These are phyloP conservation scores for Colletotrichum spinosum DNA, from an alignment of 2,329 filamentous ascomycete genomes.

Conservation along the genomic window DNA sequence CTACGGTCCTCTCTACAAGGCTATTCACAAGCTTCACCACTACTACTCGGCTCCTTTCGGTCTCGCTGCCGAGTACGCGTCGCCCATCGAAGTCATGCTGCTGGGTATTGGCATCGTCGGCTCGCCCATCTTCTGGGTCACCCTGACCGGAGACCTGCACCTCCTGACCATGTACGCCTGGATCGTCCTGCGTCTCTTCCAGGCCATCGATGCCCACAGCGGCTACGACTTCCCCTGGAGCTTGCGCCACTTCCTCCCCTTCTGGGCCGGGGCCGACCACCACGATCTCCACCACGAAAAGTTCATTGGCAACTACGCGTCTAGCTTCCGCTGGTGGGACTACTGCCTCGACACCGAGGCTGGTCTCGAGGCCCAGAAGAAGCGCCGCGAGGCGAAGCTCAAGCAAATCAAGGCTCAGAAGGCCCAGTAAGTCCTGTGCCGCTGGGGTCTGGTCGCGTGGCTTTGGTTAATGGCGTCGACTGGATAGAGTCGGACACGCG, in stretches of 20 bases:
- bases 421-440: slow-evolving; percentile 62
- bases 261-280: slow-evolving; percentile 98
- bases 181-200: slow-evolving; percentile 93
- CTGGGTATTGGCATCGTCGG: slow-evolving; percentile 89
- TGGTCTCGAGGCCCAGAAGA: slow-evolving; percentile 86
- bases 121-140: slow-evolving; percentile 85
- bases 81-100: slow-evolving; percentile 95
- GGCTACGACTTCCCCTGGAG: slow-evolving; percentile 99
- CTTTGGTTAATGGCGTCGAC: no score
- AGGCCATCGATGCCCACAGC: slow-evolving; percentile 97
- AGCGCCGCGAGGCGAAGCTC: slow-evolving; percentile 82
- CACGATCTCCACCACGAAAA: slow-evolving; percentile 98
- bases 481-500: not conserved
- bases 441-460: no score
- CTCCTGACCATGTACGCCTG: slow-evolving; percentile 98
- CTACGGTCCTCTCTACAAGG: slow-evolving; percentile 94
- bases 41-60: slow-evolving; percentile 98
- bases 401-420: slow-evolving; percentile 75
- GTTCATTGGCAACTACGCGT: slow-evolving; percentile 98
- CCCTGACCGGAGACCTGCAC: slow-evolving; percentile 87
- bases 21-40: slow-evolving; percentile 99
- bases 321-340: slow-evolving; percentile 99
- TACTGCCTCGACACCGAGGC: slow-evolving; percentile 93
- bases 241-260: slow-evolving; percentile 92
- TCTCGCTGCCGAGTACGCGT: slow-evolving; percentile 96